Evolutionary conservation across 768 basidiomycete genomes (phyloP), one percentile per base, ranked within the genome.

Genomic region (Tricholoma furcatifolium): DNA sequence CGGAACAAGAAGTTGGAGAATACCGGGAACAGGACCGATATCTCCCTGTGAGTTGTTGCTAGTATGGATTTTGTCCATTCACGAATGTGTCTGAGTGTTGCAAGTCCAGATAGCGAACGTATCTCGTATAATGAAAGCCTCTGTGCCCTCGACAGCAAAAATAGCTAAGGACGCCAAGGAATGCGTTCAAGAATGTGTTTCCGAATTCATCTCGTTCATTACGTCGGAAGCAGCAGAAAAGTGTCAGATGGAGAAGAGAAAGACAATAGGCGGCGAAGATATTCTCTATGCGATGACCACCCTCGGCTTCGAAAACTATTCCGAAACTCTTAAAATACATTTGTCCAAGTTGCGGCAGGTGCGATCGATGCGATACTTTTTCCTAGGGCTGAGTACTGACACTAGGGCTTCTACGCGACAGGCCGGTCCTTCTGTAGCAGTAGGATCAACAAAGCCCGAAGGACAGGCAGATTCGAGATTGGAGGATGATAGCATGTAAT

Each of bases 151-250:
- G 0, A 88, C 88, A 17, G 92, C 96, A 39, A 98, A 98, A 74
- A 96, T 98, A 63, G 91, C 92, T 7, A 98, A 98, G 69, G 96
- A 98, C 70, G 94, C 94, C 41, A 98, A 98, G 67, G 96, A 98
- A 72, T 94, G 92, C 70, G 93, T 98, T 39, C 96, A 98, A 68
- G 96, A 98, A 72, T 97, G 95, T 71, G 93, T 97, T 51, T 93
- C 91, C 39, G 96, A 98, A 74, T 98, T 97, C 77, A 98, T 98
- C 69, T 87, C 85, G 61, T 98, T 98, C 79, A 93, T 98, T 74
- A 97, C 95, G 24, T 91, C 87, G 40, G 96, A 98, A 69, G 96
- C 96, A 4, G 93, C 92, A 14, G 96, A 98, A 70, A 93, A 93
- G 64, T 95, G 93, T 60, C 82, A 89, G 65, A 76, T 89, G 60